Evolutionary conservation across 2,329 filamentous ascomycete species (phyloP).

Genomic region (Verticillium longisporum): DNA sequence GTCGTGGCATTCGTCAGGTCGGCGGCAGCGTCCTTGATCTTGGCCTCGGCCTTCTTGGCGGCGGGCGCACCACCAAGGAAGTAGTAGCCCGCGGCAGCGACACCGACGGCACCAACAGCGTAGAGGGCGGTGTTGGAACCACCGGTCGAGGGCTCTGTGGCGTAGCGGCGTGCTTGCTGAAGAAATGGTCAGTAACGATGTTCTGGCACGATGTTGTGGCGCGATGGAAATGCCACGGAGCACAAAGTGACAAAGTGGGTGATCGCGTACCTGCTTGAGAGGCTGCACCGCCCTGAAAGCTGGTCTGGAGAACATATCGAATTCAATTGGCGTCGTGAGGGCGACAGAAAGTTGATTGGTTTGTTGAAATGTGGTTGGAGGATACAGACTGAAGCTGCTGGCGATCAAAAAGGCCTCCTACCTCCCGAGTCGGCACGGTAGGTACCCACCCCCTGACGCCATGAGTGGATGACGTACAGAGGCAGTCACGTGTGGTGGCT

Average conservation of each 20-base stretch:
- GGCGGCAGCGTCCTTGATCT: constrained; percentile 36
- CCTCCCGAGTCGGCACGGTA: neutral
- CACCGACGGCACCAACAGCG: constrained; percentile 49
- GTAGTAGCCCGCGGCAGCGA: constrained; percentile 52
- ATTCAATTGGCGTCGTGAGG: constrained; percentile 3
- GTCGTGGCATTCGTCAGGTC: constrained; percentile 25
- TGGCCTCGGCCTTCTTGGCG: constrained; percentile 51
- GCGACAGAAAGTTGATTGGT: neutral
- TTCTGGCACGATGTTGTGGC: constrained; percentile 10
- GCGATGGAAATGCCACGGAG: constrained; percentile 1
- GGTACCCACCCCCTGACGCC: neutral
- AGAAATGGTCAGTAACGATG: constrained; percentile 22
- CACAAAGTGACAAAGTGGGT: neutral
- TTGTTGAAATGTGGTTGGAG: neutral
- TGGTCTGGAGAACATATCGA: constrained; percentile 61
- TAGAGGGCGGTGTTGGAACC: constrained; percentile 55
- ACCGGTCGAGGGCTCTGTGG: constrained; percentile 54
- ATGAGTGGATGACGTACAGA: neutral
- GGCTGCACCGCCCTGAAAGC: constrained; percentile 58
- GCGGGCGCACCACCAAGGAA: constrained; percentile 46
- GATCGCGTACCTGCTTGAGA: constrained; percentile 51
- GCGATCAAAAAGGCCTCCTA: neutral
- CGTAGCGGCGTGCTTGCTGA: constrained; percentile 55
- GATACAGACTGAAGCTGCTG: neutral
- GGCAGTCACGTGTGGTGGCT: constrained; percentile 4